Evolutionary conservation across 352 stramenopile genomes (phyloP), one percentile per base, ranked within the genome.

Genomic region (Phytophthora melonis): DNA sequence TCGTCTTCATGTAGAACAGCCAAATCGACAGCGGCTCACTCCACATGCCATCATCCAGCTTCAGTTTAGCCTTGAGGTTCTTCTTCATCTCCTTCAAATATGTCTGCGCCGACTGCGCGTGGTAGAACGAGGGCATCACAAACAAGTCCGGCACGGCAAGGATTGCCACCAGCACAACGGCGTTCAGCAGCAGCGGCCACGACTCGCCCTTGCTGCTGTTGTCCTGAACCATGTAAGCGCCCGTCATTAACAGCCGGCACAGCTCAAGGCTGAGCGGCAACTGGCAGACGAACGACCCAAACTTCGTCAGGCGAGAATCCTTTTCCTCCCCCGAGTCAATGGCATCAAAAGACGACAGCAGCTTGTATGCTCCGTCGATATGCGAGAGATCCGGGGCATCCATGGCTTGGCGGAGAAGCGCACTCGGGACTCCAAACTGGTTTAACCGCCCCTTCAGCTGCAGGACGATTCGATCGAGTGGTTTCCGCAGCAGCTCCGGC

Each of bases 71-170:
- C 56, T 86, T 72, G 30, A 94, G 63, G 43, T 86, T 92, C 8
- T 79, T 73, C 69, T 90, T 94, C 90, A 96, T 95, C 58, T 94
- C 90, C 13, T 82, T 73, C 50, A 94, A 61, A 62, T 91, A 96
- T 6, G 78, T 80, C 34, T 79, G 75, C 1, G 87, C 74, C n/a
- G 85, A 93, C 18, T 84, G 61, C 11, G 74, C 75, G 47, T 96
- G 90, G 63, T 93, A 96, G 70, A 91, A 93, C 14, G 90, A 96
- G 10, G 90, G 90, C 77, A 89, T 83, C 10, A 93, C 49, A 66
- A 92, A 94, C 14, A 96, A 55, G 56, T 95, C 87, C 2, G 87
- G 88, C 7, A 85, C 83, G 13, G 86, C 76, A 11, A 96, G 68
- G 45, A 94, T 82, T 13, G 86, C 76, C 8, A 88, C 85, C 9